phyloP scores from a whole-genome alignment of 371 early-diverging fungal genomes.

The Mucor irregularis region DNA sequence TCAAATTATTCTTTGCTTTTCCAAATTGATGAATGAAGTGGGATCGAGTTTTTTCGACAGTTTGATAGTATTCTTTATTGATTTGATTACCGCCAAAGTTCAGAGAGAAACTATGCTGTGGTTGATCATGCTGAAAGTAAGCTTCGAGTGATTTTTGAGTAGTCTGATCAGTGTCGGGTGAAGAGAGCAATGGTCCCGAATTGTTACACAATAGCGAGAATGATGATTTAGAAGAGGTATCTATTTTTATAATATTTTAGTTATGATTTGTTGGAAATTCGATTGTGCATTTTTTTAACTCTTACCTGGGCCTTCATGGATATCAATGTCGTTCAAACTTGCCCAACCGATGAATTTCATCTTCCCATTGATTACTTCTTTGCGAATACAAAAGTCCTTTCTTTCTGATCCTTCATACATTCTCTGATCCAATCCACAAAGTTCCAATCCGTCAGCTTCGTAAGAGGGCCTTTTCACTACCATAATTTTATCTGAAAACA shows the following conservation, averaged over 20 bases:
- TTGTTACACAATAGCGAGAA: slow-evolving; percentile 16
- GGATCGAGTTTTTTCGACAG: not conserved
- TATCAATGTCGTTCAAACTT: slow-evolving; percentile 19
- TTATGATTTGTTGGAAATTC: not conserved
- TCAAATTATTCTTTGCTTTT: slow-evolving; percentile 14
- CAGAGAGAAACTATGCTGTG: slow-evolving; percentile 3
- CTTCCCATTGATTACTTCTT: slow-evolving; percentile 4
- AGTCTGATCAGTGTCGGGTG: slow-evolving; percentile 18
- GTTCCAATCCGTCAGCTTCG: slow-evolving; percentile 21
- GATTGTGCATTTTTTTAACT: not conserved
- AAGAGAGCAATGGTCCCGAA: not conserved
- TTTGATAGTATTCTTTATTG: slow-evolving; percentile 13
- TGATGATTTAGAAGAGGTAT: not conserved
- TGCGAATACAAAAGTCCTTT: slow-evolving; percentile 11
- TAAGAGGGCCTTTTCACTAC: slow-evolving; percentile 38
- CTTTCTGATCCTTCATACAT: slow-evolving; percentile 9
- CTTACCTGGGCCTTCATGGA: slow-evolving; percentile 19
- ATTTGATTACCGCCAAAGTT: slow-evolving; percentile 8
- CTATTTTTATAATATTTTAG: not conserved
- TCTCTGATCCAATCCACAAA: slow-evolving; percentile 29
- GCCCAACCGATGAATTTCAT: slow-evolving; percentile 34
- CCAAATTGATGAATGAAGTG: slow-evolving; percentile 23
- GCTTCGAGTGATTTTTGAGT: slow-evolving; percentile 22
- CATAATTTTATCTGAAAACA: slow-evolving; percentile 47
- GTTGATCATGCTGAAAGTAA: slow-evolving; percentile 22